These are phyloP conservation scores for Rhizophagus clarus DNA, from an alignment of 192 early-diverging fungal species.

Conservation along the genomic window DNA sequence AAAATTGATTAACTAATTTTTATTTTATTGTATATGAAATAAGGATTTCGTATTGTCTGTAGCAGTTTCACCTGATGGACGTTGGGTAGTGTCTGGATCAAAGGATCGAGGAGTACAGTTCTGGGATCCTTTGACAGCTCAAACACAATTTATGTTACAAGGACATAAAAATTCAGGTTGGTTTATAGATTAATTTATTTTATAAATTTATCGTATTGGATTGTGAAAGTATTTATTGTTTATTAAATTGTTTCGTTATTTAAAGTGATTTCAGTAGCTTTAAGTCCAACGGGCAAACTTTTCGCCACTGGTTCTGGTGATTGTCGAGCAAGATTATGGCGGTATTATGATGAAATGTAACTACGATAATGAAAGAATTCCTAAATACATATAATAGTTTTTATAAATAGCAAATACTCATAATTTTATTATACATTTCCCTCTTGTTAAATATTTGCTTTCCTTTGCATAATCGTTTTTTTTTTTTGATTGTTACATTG, in stretches of 20 bases:
- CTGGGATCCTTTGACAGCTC: constrained; percentile 81
- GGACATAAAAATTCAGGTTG: constrained; percentile 97
- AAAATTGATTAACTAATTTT: neutral
- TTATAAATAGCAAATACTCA: neutral
- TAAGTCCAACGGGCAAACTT: constrained; percentile 72
- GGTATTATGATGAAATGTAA: constrained; percentile 53
- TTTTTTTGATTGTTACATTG: neutral
- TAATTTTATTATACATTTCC: neutral
- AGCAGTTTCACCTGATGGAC: constrained; percentile 77
- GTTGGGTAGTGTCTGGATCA: constrained; percentile 90
- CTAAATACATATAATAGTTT: neutral
- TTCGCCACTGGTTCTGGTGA: constrained; percentile 98
- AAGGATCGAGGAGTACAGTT: constrained; percentile 94
- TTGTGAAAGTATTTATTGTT: neutral
- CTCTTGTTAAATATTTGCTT: neutral
- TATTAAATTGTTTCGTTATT: constrained; percentile 9
- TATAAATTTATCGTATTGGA: neutral
- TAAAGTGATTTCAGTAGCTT: constrained; percentile 87
- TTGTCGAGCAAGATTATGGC: constrained; percentile 90
- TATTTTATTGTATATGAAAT: constrained; percentile 15
- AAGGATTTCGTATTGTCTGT: constrained; percentile 97
- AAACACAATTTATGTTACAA: constrained; percentile 82
- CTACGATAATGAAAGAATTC: neutral
- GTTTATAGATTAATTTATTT: neutral
- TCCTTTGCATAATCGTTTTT: neutral